Conservation (phyloP, 495 filamentous ascomycete genomes). For the Hypoxylon cercidicola region DNA sequence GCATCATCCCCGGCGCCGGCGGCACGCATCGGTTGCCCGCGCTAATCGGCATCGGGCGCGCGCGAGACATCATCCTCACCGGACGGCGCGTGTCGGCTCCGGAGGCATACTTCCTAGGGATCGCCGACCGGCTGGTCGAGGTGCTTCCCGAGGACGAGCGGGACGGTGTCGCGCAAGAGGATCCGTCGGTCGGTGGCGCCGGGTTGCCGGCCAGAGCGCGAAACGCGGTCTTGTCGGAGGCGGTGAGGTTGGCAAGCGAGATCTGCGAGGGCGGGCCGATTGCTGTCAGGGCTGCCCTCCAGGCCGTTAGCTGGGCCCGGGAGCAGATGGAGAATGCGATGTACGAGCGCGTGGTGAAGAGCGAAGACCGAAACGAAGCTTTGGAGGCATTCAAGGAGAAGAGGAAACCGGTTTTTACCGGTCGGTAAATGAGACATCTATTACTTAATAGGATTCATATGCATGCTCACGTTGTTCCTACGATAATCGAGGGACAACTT, state of each 20-base stretch:
- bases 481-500: too few relatives aligned
- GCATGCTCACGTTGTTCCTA: neutral
- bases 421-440: conserved; percentile 52
- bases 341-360: conserved; percentile 82
- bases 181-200: conserved; percentile 41
- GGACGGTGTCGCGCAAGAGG: conserved; percentile 52
- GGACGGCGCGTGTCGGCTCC: conserved; percentile 79
- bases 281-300: conserved; percentile 75
- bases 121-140: conserved; percentile 85
- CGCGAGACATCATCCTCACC: conserved; percentile 86
- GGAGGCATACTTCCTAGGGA: conserved; percentile 85
- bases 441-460: neutral
- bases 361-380: conserved; percentile 87
- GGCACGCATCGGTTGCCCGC: conserved; percentile 86
- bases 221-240: conserved; percentile 73
- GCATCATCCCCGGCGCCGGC: conserved; percentile 93
- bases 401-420: conserved; percentile 85
- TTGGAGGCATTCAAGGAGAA: conserved; percentile 89
- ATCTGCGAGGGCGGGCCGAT: conserved; percentile 84
- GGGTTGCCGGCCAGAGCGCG: conserved; percentile 60
- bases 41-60: conserved; percentile 77
- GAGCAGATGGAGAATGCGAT: conserved; percentile 79
- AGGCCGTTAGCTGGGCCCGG: conserved; percentile 72
- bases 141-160: conserved; percentile 68
- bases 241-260: conserved; percentile 79